A percentile compares a stretch with the other conserved stretches of the same genome.
These are phyloP conservation scores for Fonsecaea pedrosoi DNA, from an alignment of 2,329 filamentous ascomycete species.

Conservation along the genomic window DNA sequence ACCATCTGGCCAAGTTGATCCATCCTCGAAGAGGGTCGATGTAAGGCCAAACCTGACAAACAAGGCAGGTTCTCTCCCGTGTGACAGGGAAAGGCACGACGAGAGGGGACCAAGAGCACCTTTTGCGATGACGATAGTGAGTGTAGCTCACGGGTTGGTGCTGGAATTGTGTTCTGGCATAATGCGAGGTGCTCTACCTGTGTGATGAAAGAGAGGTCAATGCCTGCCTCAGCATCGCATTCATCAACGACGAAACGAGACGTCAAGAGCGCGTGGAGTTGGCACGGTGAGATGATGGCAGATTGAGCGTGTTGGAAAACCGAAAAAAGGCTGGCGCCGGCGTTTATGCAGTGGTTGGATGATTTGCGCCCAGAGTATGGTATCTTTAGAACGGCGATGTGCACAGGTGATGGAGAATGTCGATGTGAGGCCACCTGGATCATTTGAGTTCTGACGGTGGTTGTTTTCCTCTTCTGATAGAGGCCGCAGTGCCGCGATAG, in stretches of 20 bases:
- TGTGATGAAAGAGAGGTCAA: not conserved
- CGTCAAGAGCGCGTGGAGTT: not conserved
- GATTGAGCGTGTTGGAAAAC: not conserved
- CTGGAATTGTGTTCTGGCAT: not conserved
- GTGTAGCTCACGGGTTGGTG: not conserved
- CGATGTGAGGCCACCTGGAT: not conserved
- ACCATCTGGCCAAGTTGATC: not conserved
- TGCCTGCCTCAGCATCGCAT: not conserved
- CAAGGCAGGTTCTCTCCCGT: not conserved
- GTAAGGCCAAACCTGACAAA: not conserved
- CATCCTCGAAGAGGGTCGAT: not conserved
- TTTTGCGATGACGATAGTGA: slow-evolving; percentile 2
- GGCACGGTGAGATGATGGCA: not conserved
- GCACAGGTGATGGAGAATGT: not conserved
- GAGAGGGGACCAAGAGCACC: not conserved
- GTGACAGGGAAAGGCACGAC: not conserved
- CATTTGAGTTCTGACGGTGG: not conserved
- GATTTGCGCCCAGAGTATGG: not conserved
- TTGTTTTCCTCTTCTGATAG: not conserved
- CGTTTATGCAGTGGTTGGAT: not conserved
- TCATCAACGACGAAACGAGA: not conserved
- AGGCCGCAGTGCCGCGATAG: not conserved
- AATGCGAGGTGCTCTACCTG: not conserved
- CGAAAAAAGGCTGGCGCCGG: not conserved
- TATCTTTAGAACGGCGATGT: not conserved